Evolutionary conservation across 306 rosid species (phyloP).

Genomic region (Glycyrrhiza uralensis): DNA sequence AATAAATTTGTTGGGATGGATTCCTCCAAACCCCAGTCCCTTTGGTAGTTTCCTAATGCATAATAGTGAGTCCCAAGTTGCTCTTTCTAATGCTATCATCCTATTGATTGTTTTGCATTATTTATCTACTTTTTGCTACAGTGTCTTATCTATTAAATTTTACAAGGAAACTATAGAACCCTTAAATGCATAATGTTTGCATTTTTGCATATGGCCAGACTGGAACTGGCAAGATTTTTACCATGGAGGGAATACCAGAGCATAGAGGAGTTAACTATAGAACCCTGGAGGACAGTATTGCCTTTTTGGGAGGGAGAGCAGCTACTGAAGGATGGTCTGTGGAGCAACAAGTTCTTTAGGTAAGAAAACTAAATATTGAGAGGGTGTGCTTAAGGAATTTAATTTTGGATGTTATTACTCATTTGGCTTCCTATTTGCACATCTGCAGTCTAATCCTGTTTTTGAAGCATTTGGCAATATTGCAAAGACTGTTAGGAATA

Average conservation of each 20-base stretch:
- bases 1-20: too few species aligned
- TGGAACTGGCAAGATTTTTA: slow-evolving; percentile 92
- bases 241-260: slow-evolving; percentile 90
- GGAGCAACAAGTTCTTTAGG: too few species aligned
- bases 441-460: slow-evolving; percentile 90
- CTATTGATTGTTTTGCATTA: too few species aligned
- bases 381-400: background rate
- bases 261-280: slow-evolving; percentile 90
- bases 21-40: too few species aligned
- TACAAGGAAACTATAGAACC: too few species aligned
- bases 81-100: too few species aligned
- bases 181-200: slow-evolving; percentile 82
- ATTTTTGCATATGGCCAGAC: slow-evolving; percentile 97
- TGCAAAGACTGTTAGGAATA: slow-evolving; percentile 91
- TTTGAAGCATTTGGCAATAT: slow-evolving; percentile 98
- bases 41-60: too few species aligned
- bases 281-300: slow-evolving; percentile 82
- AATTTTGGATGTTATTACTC: slow-evolving; percentile 6
- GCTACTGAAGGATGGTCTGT: too few species aligned
- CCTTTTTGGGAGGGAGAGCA: too few species aligned
- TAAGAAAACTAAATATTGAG: slow-evolving; percentile 8
- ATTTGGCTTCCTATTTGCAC: background rate
- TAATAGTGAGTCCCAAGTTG: too few species aligned
- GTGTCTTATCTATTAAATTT: too few species aligned
- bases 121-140: too few species aligned